A percentile compares a stretch with the other conserved stretches of the same genome.
These are phyloP conservation scores for Nicotiana undulata DNA, from an alignment of 257 asterid genomes.

Conservation along the genomic window DNA sequence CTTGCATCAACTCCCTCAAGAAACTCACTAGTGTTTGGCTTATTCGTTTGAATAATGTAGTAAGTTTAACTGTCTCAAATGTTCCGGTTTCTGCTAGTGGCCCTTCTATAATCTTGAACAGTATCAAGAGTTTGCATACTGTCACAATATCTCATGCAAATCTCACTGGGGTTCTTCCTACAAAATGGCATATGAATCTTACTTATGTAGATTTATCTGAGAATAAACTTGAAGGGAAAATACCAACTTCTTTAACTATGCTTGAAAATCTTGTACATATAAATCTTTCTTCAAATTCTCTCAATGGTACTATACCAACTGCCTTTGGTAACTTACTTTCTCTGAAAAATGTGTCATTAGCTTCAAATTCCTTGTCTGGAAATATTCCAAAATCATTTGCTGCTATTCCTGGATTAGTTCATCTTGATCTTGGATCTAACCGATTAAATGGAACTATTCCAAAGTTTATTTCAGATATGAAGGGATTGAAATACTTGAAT, in stretches of 20 bases:
- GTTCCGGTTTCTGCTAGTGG: slow-evolving; percentile 53
- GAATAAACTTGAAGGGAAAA: slow-evolving; percentile 54
- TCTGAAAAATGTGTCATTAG: slow-evolving; percentile 49
- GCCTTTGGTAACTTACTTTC: slow-evolving; percentile 64
- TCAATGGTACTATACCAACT: slow-evolving; percentile 57
- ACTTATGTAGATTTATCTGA: slow-evolving; percentile 59
- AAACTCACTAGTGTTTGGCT: slow-evolving; percentile 76
- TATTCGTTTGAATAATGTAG: slow-evolving; percentile 39
- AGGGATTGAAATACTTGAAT: slow-evolving; percentile 61
- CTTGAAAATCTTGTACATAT: slow-evolving; percentile 51
- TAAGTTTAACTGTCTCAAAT: slow-evolving; percentile 51
- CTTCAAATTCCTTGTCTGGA: slow-evolving; percentile 61
- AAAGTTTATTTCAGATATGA: slow-evolving; percentile 50
- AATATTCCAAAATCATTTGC: slow-evolving; percentile 61
- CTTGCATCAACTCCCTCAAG: slow-evolving; percentile 60
- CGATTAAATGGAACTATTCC: slow-evolving; percentile 84
- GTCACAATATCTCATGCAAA: slow-evolving; percentile 57
- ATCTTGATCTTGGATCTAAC: slow-evolving; percentile 78
- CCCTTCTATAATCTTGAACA: slow-evolving; percentile 43
- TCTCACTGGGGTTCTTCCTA: slow-evolving; percentile 63
- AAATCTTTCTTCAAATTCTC: slow-evolving; percentile 69
- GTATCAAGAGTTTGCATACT: slow-evolving; percentile 37
- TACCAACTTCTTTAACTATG: slow-evolving; percentile 52
- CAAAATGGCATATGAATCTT: slow-evolving; percentile 62
- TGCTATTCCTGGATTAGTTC: slow-evolving; percentile 49